Conservation (phyloP, 179 eudicot species). For the Actinidia chinensis region DNA sequence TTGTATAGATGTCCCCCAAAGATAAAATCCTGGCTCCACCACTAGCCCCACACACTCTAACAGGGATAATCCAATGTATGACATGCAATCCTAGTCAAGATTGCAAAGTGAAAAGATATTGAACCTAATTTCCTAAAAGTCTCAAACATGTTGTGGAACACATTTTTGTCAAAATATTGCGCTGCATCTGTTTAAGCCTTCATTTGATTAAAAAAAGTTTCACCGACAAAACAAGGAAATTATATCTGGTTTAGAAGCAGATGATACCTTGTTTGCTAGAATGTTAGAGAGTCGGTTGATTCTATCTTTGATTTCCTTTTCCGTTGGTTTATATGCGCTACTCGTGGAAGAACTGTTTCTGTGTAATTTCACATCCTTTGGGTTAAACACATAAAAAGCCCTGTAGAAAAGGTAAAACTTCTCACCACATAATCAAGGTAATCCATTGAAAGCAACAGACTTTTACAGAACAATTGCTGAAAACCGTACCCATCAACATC, state of each 20-base stretch:
- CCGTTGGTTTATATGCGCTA: slow-evolving; percentile 37
- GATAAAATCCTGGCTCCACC: too few species aligned
- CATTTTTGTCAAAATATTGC: background rate
- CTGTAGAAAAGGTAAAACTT: slow-evolving; percentile 31
- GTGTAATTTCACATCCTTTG: slow-evolving; percentile 58
- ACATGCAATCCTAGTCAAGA: too few species aligned
- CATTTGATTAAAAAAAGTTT: background rate
- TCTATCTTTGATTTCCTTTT: slow-evolving; percentile 63
- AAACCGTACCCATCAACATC: slow-evolving; percentile 62
- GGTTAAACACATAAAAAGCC: slow-evolving; percentile 72
- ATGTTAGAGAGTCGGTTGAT: slow-evolving; percentile 60
- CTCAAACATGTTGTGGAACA: too few species aligned
- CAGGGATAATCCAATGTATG: too few species aligned
- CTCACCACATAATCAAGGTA: background rate
- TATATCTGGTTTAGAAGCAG: background rate
- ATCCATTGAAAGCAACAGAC: background rate
- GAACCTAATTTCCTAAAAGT: too few species aligned
- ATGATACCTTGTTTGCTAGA: slow-evolving; percentile 60
- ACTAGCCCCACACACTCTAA: too few species aligned
- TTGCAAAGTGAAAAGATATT: background rate
- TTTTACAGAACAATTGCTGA: slow-evolving; percentile 3
- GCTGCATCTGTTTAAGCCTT: background rate
- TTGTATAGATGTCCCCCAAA: too few species aligned
- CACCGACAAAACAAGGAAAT: background rate
- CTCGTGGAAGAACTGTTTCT: slow-evolving; percentile 38